Evolutionary conservation across 2,329 filamentous ascomycete species (phyloP).

Genomic region (Stachybotrys chlorohalonatus): DNA sequence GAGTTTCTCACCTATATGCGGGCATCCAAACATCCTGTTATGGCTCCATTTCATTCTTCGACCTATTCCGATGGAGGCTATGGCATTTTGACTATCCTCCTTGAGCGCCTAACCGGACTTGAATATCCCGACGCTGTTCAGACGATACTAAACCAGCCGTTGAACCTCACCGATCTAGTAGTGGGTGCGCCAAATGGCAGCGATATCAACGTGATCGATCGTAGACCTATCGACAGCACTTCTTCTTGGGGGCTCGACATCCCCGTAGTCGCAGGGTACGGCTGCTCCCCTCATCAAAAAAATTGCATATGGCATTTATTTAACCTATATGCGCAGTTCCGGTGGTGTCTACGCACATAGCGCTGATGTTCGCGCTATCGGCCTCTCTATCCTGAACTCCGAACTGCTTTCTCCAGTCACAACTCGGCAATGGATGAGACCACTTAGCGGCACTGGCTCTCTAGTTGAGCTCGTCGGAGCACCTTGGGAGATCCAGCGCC

Average conservation of each 20-base stretch:
- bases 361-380: slow-evolving; percentile 5
- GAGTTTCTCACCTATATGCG: slow-evolving; percentile 5
- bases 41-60: slow-evolving; percentile 1
- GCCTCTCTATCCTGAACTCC: slow-evolving; percentile 10
- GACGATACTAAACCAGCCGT: slow-evolving; percentile 2
- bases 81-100: slow-evolving; percentile 1
- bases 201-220: slow-evolving; percentile 3
- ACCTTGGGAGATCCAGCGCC: slow-evolving; percentile 12
- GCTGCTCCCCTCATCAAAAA: background rate
- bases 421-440: slow-evolving; percentile 11
- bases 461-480: slow-evolving; percentile 7
- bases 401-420: slow-evolving; percentile 3
- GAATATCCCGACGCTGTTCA: slow-evolving; percentile 6
- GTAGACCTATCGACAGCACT: background rate
- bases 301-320: background rate
- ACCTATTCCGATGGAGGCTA: slow-evolving; percentile 8
- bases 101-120: slow-evolving; percentile 5
- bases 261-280: slow-evolving; percentile 11
- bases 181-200: background rate
- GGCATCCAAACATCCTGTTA: slow-evolving; percentile 1
- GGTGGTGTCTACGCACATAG: slow-evolving; percentile 6
- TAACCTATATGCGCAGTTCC: slow-evolving; percentile 1
- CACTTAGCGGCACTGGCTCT: slow-evolving; percentile 5
- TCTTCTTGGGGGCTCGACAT: slow-evolving; percentile 9
- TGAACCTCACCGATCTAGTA: slow-evolving; percentile 6